Percentiles rank a stretch among this genome's conserved stretches.
Evolutionary conservation across 1,139 yeast genomes (phyloP).

Genomic region (Hanseniaspora uvarum): DNA sequence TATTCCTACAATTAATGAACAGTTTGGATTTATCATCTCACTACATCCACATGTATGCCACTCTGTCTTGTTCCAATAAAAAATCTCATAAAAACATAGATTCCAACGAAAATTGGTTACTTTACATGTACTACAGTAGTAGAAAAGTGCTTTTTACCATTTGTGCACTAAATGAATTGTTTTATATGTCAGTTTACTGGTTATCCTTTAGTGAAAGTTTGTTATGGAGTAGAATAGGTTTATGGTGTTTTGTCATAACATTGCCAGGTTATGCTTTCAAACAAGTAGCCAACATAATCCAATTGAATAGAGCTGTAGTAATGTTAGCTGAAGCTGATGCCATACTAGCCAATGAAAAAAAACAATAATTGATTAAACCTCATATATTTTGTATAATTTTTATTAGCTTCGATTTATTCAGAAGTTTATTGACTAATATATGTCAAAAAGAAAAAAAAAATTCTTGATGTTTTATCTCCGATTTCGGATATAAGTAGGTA

Average conservation of each 20-base stretch:
- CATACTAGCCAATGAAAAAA: conserved; percentile 36
- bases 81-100: conserved; percentile 77
- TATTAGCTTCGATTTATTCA: no score
- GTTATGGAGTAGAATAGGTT: conserved; percentile 7
- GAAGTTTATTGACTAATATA: no score
- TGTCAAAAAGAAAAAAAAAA: no score
- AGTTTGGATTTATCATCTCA: conserved; percentile 89
- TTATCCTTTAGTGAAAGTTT: conserved; percentile 41
- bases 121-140: conserved; percentile 79
- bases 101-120: conserved; percentile 49
- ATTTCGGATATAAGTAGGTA: no score
- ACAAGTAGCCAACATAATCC: conserved; percentile 83
- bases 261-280: conserved; percentile 86
- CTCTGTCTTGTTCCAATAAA: conserved; percentile 60
- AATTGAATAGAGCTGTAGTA: conserved; percentile 74
- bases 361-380: conserved; percentile 24
- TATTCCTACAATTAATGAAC: conserved; percentile 64
- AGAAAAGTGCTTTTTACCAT: conserved; percentile 72
- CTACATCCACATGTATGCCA: conserved; percentile 98
- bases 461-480: no score
- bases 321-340: conserved; percentile 76
- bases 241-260: conserved; percentile 42
- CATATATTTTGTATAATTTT: not conserved
- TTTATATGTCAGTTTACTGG: conserved; percentile 81
- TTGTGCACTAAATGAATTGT: conserved; percentile 86